phyloP scores from a whole-genome alignment of 1,139 yeast genomes.

The Suhomyces yuchorum region DNA sequence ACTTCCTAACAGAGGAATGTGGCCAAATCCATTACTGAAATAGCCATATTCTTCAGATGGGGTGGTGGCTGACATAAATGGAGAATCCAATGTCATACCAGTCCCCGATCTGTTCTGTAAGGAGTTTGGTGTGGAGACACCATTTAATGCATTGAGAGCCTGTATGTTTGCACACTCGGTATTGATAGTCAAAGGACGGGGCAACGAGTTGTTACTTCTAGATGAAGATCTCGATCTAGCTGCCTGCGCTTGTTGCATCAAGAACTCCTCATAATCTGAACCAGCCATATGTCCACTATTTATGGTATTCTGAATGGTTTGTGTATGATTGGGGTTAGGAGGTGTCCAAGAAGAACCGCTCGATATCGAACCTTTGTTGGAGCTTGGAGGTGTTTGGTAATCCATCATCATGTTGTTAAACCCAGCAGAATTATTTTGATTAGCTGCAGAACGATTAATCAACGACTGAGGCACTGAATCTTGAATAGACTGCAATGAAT shows the following conservation, averaged over 20 bases:
- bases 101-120: slow-evolving; percentile 1
- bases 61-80: slow-evolving; percentile 46
- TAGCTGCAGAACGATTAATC: slow-evolving; percentile 34
- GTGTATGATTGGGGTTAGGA: slow-evolving; percentile 14
- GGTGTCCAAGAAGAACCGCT: slow-evolving; percentile 19
- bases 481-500: slow-evolving; percentile 48
- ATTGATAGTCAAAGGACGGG: slow-evolving; percentile 44
- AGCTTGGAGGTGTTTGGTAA: slow-evolving; percentile 48
- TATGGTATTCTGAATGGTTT: slow-evolving; percentile 21
- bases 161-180: slow-evolving; percentile 37
- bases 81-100: slow-evolving; percentile 42
- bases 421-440: slow-evolving; percentile 8
- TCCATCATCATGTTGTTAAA: slow-evolving; percentile 44
- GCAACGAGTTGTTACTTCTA: slow-evolving; percentile 29
- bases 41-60: slow-evolving; percentile 42
- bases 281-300: slow-evolving; percentile 18
- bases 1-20: slow-evolving; percentile 5
- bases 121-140: slow-evolving; percentile 15
- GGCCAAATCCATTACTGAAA: slow-evolving; percentile 27
- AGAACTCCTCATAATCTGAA: slow-evolving; percentile 30
- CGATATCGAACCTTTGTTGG: slow-evolving; percentile 38
- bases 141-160: slow-evolving; percentile 32
- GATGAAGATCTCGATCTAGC: slow-evolving; percentile 31
- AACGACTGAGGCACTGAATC: slow-evolving; percentile 48
- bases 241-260: slow-evolving; percentile 19